A percentile compares a stretch with the other conserved stretches of the same genome.
Evolutionary conservation across 1,284 basidiomycete species (phyloP).

Genomic region (Bjerkandera adusta): DNA sequence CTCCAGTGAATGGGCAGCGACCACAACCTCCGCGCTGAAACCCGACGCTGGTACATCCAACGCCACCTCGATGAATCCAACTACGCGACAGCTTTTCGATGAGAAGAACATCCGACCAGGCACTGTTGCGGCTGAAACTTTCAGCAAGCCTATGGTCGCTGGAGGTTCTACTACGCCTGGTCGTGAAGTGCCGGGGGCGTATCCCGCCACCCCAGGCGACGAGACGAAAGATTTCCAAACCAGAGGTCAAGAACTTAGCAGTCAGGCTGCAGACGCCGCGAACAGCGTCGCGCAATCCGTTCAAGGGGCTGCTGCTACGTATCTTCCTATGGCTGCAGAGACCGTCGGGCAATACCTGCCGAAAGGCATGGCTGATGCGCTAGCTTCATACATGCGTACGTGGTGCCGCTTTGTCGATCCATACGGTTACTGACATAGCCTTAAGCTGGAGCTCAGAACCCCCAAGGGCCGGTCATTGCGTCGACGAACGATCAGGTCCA

Average conservation of each 20-base stretch:
- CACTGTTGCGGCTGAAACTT: slow-evolving; percentile 12
- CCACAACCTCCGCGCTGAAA: slow-evolving; percentile 29
- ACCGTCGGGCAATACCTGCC: slow-evolving; percentile 18
- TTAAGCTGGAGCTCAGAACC: slow-evolving; percentile 10
- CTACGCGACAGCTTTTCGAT: slow-evolving; percentile 14
- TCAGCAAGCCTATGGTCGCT: slow-evolving; percentile 5
- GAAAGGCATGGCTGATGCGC: slow-evolving; percentile 24
- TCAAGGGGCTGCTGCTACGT: slow-evolving; percentile 25
- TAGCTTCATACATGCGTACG: slow-evolving; percentile 30
- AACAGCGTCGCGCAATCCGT: slow-evolving; percentile 19
- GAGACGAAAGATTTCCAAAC: slow-evolving; percentile 6
- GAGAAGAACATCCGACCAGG: slow-evolving; percentile 13
- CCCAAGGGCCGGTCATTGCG: slow-evolving; percentile 19
- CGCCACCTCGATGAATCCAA: slow-evolving; percentile 12
- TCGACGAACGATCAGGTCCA: slow-evolving; percentile 27
- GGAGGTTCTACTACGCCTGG: slow-evolving; percentile 17
- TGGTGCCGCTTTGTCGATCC: background rate
- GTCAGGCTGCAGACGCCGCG: slow-evolving; percentile 11
- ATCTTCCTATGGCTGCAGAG: slow-evolving; percentile 20
- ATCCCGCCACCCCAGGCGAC: slow-evolving; percentile 17
- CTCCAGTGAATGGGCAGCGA: slow-evolving; percentile 27
- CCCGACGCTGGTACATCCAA: slow-evolving; percentile 15
- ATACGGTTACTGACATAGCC: background rate
- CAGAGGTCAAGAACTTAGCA: slow-evolving; percentile 9
- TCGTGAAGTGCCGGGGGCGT: slow-evolving; percentile 27